Base-by-base conservation (phyloP, 768 basidiomycete genomes). In the Leccinellum albellum region DNA sequence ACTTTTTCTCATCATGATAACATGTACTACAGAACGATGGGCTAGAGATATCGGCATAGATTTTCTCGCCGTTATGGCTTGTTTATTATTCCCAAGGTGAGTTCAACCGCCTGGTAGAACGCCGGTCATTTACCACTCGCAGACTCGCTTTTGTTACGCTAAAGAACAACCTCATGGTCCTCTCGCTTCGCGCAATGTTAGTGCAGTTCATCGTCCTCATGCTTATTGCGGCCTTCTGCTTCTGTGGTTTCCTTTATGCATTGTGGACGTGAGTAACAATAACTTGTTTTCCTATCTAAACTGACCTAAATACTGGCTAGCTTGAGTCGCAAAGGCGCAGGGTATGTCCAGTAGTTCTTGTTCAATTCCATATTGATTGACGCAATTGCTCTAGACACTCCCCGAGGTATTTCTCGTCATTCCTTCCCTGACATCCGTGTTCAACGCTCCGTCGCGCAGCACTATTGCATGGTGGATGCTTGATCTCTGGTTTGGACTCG, bases 401-500 rank as follows among this genome's bases (percentile, higher is more conserved):
- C 10, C 67, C 67, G 32, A 74, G 79, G 79, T 81, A 60, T 55
- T 55, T 53, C 8, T 42, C 32, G 3, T 1, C 6, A 54, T 42
- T 51, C n/a, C 24, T 51, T 40, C 7, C 20, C 23, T 49, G 8
- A 14, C 29, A n/a, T 20, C 10, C 4, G 3, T 45, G 15, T 40
- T 56, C 29, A 53, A 42, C 61, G 59, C 56, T 53, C 56, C 1
- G 15, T 33, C 31, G 7, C 4, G 4, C 17, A 83, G 82, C 23
- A 80, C 83, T 28, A 91, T 95, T 53, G 85, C 88, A 0, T 97
- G 93, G 94, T 96, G 93, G 92, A 91, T 97, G 86, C 79, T 95
- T 23, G 91, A 95, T 66, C 71, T 94, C 10, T 92, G 84, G 83
- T 98, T 98, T 66, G 96, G 96, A n/a, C 80, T 98, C 6, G 96